Evolutionary conservation across 768 basidiomycete species (phyloP).

Genomic region (Russula virescens): DNA sequence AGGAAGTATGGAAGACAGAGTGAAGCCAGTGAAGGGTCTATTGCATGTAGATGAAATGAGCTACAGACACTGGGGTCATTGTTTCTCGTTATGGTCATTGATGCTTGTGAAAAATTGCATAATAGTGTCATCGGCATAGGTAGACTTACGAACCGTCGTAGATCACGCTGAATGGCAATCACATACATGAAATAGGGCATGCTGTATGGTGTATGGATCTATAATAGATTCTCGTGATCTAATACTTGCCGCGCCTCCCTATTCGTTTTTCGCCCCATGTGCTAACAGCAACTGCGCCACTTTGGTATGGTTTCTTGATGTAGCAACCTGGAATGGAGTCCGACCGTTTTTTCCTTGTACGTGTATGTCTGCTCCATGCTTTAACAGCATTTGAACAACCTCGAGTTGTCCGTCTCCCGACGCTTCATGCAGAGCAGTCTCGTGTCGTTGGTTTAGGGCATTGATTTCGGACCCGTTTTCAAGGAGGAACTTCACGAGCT

Average conservation of each 20-base stretch:
- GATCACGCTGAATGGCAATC: too few relatives aligned
- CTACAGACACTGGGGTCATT: too few relatives aligned
- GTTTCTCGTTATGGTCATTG: background rate
- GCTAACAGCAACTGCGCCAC: background rate
- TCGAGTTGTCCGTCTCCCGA: background rate
- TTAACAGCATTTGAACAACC: background rate
- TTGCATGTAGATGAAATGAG: background rate
- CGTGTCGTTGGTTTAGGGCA: background rate
- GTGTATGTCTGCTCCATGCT: background rate
- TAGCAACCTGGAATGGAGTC: background rate
- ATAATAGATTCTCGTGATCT: too few relatives aligned
- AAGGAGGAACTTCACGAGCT: background rate
- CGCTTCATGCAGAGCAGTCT: background rate
- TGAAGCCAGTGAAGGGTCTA: background rate
- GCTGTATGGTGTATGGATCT: too few relatives aligned
- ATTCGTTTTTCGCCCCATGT: background rate
- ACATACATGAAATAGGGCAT: too few relatives aligned
- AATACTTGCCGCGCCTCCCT: background rate
- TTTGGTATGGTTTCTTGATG: background rate
- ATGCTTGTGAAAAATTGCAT: background rate
- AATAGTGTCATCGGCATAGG: too few relatives aligned
- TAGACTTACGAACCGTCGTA: too few relatives aligned
- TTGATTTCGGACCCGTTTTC: background rate
- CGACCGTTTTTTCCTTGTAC: background rate
- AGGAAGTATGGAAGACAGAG: constrained; percentile 56